Percentiles rank a stretch among this genome's conserved stretches.
phyloP scores from a whole-genome alignment of 495 filamentous ascomycete genomes.

The Podospora fimiseda region DNA sequence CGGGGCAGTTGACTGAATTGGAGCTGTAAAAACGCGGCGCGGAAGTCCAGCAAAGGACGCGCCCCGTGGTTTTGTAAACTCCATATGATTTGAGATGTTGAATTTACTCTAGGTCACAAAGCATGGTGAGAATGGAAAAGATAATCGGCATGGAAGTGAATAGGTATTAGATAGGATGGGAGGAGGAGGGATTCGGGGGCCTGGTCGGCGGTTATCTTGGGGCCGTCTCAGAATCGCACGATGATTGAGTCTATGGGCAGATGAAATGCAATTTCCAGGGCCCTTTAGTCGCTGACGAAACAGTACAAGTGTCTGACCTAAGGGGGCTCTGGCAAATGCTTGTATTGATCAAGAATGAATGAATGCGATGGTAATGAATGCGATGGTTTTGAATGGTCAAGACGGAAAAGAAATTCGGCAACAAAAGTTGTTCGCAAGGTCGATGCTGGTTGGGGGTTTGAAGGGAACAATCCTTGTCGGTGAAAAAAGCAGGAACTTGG shows the following conservation, averaged over 20 bases:
- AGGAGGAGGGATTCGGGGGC: neutral
- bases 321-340: neutral
- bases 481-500: no score
- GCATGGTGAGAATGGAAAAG: slow-evolving; percentile 11
- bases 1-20: slow-evolving; percentile 11
- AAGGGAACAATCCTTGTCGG: no score
- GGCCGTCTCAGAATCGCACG: slow-evolving; percentile 18
- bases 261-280: neutral
- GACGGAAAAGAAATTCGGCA: neutral
- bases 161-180: slow-evolving; percentile 1
- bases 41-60: slow-evolving; percentile 22
- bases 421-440: no score
- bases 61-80: slow-evolving; percentile 21
- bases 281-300: neutral
- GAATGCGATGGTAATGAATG: no score
- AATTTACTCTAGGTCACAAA: slow-evolving; percentile 9
- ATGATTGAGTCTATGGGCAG: slow-evolving; percentile 11
- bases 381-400: neutral
- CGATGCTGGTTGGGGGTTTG: no score
- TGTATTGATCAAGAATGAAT: no score
- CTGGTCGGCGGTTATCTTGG: neutral
- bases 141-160: neutral
- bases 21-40: slow-evolving; percentile 38
- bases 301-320: neutral
- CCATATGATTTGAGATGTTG: slow-evolving; percentile 16